A percentile compares a stretch with the other conserved stretches of the same genome.
Evolutionary conservation across 495 filamentous ascomycete species (phyloP).

Genomic region (Eremomyces bilateralis): DNA sequence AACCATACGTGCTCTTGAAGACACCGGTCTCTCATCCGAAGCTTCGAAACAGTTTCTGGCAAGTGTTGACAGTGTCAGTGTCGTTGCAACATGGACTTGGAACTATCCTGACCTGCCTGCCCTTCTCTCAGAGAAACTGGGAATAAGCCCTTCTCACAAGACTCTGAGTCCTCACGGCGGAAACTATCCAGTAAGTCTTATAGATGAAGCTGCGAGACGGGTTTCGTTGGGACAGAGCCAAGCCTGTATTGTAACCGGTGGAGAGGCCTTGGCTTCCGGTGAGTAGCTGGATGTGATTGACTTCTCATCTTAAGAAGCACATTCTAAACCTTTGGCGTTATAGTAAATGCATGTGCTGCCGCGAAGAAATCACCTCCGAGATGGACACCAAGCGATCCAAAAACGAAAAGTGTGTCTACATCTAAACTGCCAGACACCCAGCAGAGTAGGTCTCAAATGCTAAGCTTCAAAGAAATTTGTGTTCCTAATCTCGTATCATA

Average conservation of each 20-base stretch:
- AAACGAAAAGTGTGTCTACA: too few relatives aligned
- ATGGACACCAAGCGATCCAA: too few relatives aligned
- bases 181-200: slow-evolving; percentile 28
- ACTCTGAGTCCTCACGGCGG: slow-evolving; percentile 30
- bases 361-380: too few relatives aligned
- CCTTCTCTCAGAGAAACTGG: slow-evolving; percentile 21
- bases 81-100: slow-evolving; percentile 38
- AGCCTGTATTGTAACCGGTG: slow-evolving; percentile 31
- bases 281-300: slow-evolving; percentile 7
- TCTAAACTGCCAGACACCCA: too few relatives aligned
- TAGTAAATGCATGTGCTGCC: slow-evolving; percentile 17
- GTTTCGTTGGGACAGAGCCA: slow-evolving; percentile 24
- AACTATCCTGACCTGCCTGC: slow-evolving; percentile 29
- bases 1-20: slow-evolving; percentile 23
- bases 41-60: slow-evolving; percentile 16
- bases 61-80: slow-evolving; percentile 28
- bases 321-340: too few relatives aligned
- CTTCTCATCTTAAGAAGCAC: background rate
- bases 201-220: slow-evolving; percentile 32
- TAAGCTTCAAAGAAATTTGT: slow-evolving; percentile 17
- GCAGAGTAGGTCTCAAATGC: too few relatives aligned
- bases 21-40: slow-evolving; percentile 14
- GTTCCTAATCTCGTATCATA: slow-evolving; percentile 17
- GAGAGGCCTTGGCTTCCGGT: slow-evolving; percentile 34
- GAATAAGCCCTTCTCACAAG: slow-evolving; percentile 15